Conservation (phyloP, 305 asterid genomes). For the Fraxinus albicans region DNA sequence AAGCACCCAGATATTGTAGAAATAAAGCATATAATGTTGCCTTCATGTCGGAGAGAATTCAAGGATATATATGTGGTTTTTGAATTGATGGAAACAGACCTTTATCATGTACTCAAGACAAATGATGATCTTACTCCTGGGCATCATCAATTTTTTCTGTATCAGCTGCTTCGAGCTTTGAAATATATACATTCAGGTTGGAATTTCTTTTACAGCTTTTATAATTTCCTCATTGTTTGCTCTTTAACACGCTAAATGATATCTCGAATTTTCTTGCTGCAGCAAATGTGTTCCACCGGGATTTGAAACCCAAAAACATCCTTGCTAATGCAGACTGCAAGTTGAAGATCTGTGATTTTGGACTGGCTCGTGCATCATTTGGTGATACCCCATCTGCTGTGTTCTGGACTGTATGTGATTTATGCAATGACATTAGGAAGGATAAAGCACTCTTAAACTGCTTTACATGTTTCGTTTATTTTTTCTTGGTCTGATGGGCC, state of each 20-base stretch:
- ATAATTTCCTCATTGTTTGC: slow-evolving; percentile 5
- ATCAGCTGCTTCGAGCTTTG: slow-evolving; percentile 94
- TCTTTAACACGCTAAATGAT: not conserved
- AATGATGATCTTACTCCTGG: slow-evolving; percentile 90
- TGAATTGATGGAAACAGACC: slow-evolving; percentile 98
- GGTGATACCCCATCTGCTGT: slow-evolving; percentile 92
- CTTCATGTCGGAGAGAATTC: slow-evolving; percentile 89
- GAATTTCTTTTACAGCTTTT: slow-evolving; percentile 15
- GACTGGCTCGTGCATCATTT: slow-evolving; percentile 90
- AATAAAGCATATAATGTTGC: slow-evolving; percentile 87
- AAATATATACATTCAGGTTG: slow-evolving; percentile 87
- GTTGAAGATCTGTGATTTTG: slow-evolving; percentile 92
- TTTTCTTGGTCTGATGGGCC: slow-evolving; percentile 16
- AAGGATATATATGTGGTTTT: slow-evolving; percentile 88
- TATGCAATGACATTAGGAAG: slow-evolving; percentile 15
- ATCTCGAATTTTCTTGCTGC: slow-evolving; percentile 31
- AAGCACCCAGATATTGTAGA: slow-evolving; percentile 89
- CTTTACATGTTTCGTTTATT: not conserved
- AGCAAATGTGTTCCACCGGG: slow-evolving; percentile 91
- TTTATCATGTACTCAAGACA: slow-evolving; percentile 85
- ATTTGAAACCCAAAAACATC: slow-evolving; percentile 88
- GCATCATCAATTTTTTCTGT: slow-evolving; percentile 88
- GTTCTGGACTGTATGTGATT: slow-evolving; percentile 86
- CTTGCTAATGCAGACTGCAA: slow-evolving; percentile 98
- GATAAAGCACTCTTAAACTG: slow-evolving; percentile 18